Base-by-base conservation (phyloP, 2,329 filamentous ascomycete species). In the Amylocarpus encephaloides region DNA sequence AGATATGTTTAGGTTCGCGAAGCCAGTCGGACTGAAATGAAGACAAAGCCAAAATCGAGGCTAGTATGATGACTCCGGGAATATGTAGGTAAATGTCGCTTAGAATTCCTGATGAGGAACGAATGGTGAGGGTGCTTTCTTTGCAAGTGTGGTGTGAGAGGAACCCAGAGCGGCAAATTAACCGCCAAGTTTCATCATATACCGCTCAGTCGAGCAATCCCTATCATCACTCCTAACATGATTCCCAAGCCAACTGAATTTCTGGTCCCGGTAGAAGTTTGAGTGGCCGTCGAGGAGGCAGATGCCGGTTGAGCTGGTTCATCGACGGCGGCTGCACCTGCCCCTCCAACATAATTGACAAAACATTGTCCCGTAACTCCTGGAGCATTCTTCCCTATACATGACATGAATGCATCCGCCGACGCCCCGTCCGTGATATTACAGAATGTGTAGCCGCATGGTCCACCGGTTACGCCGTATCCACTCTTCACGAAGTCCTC, bases 401-500 rank as follows among this genome's bases (percentile, higher is more conserved):
- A 48, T 9, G 38, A 15, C 38, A 42, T 19, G 30, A 48, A 48
- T 11, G 10, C 26, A n/a, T 22, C 18, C 30, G 19, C 33, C 2
- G 46, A 38, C 4, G 39, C 30, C 16, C 16, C 29, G 29, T 48
- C 46, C 11, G 46, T 42, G 18, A 48, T 30, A 34, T 48, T 48
- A 39, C 46, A 48, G 34, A 41, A 48, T 9, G 46, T 36, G 26
- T 41, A 48, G 3, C 46, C 46, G 18, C 46, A 48, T 41, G 38
- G 38, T n/a, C 38, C 46, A 18, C 46, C 38, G 4, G 38, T 48
- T 12, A 42, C 39, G 11, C 44, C 44, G 11, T 39, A 46, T 10
- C 44, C 44, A 2, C n/a, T 36, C 11, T 35, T 46, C 16, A 32
- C 26, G 22, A 42, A 48, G 39, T 42, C 19, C 38, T 22, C 26